Evolutionary conservation across 495 filamentous ascomycete species (phyloP).

Genomic region (Neohortaea acidophila): DNA sequence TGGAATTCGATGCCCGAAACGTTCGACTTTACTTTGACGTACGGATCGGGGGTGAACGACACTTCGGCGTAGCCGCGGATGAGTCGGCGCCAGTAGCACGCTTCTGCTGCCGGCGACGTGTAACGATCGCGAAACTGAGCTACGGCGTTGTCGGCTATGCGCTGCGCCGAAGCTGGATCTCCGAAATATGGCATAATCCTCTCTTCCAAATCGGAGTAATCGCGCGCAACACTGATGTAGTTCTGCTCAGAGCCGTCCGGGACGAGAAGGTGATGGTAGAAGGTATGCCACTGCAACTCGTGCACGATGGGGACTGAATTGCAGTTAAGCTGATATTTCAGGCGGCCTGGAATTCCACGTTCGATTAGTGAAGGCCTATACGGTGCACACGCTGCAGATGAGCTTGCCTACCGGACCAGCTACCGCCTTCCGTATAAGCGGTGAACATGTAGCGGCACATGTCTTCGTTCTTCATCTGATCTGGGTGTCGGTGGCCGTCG

Average conservation of each 20-base stretch:
- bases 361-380: too few relatives aligned
- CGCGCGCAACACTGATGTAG: slow-evolving; percentile 17
- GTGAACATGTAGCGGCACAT: slow-evolving; percentile 46
- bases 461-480: slow-evolving; percentile 36
- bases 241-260: slow-evolving; percentile 19
- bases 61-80: slow-evolving; percentile 17
- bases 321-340: slow-evolving; percentile 19
- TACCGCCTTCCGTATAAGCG: slow-evolving; percentile 37
- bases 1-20: too few relatives aligned
- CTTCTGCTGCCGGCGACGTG: slow-evolving; percentile 21
- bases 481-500: slow-evolving; percentile 3
- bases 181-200: slow-evolving; percentile 15
- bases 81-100: slow-evolving; percentile 23
- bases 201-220: slow-evolving; percentile 18
- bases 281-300: slow-evolving; percentile 14
- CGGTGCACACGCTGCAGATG: too few relatives aligned
- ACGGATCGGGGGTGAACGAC: background rate
- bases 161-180: slow-evolving; percentile 5
- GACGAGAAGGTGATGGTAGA: slow-evolving; percentile 18
- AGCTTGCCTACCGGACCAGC: slow-evolving; percentile 45
- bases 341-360: too few relatives aligned
- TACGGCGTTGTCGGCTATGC: slow-evolving; percentile 18
- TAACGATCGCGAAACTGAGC: slow-evolving; percentile 21
- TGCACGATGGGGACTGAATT: slow-evolving; percentile 17
- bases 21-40: too few relatives aligned